These are phyloP conservation scores for Oemleria cerasiformis DNA, from an alignment of 306 rosid genomes.

Conservation along the genomic window DNA sequence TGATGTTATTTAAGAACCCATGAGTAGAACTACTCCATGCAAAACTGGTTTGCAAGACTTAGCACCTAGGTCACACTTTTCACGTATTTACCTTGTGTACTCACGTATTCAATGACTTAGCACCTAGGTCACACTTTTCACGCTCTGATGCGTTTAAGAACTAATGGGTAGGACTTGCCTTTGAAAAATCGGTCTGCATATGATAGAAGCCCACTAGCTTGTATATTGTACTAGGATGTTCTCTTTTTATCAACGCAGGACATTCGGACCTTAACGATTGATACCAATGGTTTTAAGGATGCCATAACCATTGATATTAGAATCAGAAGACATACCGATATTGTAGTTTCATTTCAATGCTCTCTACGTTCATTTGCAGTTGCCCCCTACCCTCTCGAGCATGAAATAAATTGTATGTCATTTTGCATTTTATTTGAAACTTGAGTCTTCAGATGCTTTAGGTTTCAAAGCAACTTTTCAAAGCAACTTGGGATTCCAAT, in stretches of 20 bases:
- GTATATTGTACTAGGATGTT: neutral
- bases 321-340: neutral
- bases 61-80: too few relatives aligned
- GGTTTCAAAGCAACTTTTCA: conserved; percentile 9
- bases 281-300: neutral
- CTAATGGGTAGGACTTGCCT: neutral
- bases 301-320: neutral
- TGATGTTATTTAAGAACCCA: neutral
- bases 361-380: neutral
- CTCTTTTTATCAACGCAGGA: neutral
- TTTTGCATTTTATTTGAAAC: neutral
- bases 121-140: neutral
- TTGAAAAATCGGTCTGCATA: neutral
- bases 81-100: neutral
- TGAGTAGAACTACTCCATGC: neutral
- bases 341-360: neutral
- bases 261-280: neutral
- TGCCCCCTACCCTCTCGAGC: neutral
- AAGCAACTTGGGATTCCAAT: too few relatives aligned
- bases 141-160: neutral
- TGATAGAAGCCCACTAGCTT: neutral
- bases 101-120: neutral
- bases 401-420: too few relatives aligned
- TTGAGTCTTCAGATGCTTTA: neutral
- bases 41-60: conserved; percentile 3